Percentiles rank a stretch among this genome's conserved stretches.
Conservation (phyloP, 768 basidiomycete genomes). For the Tephrocybe sp. region DNA sequence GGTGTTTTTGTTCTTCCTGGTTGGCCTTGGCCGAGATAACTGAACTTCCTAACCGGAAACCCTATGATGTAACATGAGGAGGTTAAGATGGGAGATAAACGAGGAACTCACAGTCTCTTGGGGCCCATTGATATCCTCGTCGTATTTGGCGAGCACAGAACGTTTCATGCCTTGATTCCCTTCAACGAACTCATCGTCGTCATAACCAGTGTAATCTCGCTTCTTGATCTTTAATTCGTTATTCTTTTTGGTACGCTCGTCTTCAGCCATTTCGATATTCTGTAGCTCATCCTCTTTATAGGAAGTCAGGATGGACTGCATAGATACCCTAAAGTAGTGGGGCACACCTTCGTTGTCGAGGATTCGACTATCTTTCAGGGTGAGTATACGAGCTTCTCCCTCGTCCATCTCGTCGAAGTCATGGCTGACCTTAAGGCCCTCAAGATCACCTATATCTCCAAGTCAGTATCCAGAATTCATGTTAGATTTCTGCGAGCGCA, state of each 20-base stretch:
- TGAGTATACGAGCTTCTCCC: conserved; percentile 93
- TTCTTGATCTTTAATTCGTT: conserved; percentile 85
- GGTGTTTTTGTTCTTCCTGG: conserved; percentile 45
- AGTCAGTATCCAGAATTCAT: not conserved
- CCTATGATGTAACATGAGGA: conserved; percentile 41
- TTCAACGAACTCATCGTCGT: conserved; percentile 89
- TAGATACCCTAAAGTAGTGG: not conserved
- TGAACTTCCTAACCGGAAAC: conserved; percentile 81
- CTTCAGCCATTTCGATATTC: conserved; percentile 93
- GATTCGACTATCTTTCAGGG: conserved; percentile 93
- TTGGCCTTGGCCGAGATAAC: conserved; percentile 36
- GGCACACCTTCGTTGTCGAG: conserved; percentile 87
- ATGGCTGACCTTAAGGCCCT: conserved; percentile 94
- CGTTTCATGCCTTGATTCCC: conserved; percentile 78
- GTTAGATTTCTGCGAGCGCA: conserved; percentile 32
- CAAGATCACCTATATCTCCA: conserved; percentile 64
- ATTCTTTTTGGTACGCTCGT: conserved; percentile 75
- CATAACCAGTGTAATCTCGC: conserved; percentile 90
- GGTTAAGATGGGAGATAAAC: not conserved
- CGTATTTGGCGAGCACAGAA: conserved; percentile 87
- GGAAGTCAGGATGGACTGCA: not conserved
- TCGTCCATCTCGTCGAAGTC: conserved; percentile 90
- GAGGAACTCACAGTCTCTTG: conserved; percentile 56
- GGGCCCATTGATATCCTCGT: conserved; percentile 80
- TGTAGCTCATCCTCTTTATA: conserved; percentile 92